Base-by-base conservation (phyloP, 208 protist genomes). In the Trypanosoma cruzi region DNA sequence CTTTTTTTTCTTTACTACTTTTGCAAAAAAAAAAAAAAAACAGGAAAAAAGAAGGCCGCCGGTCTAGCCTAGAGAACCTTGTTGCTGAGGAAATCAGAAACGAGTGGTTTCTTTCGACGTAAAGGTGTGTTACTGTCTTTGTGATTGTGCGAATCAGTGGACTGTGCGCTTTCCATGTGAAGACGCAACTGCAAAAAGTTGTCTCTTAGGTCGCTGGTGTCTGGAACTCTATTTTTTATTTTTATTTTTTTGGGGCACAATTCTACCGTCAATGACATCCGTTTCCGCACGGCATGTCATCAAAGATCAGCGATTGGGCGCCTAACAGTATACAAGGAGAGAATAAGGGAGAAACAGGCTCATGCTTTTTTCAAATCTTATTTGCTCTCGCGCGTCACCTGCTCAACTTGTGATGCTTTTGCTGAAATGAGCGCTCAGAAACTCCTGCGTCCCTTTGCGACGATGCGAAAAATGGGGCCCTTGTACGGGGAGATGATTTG, bases 401-500 rank as follows among this genome's bases (percentile, higher is more conserved):
- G 4, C 57, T 6, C 22, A 1, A 10, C 57, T 5, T 46, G 18
- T 31, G 16, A 11, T 44, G 18, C 44, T 32, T 20, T 4, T 2
- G 10, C 29, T 37, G 46, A 34, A 37, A 29, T 34, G 44, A 20
- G 28, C 18, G 18, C 34, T 31, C 5, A 7, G 16, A n/a, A 48
- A 11, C 34, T 0, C 29, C 32, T 32, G 62, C 66, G n/a, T 32
- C 4, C 64, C 4, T 56, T 71, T 24, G 66, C 66, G 4, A 44
- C 64, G 32, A 94, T 91, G 85, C 50, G 54, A 34, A 80, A 85
- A 57, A 85, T 85, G 36, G 89, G 89, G 34, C 87, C 83, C 24
- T 83, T 94, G 44, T 92, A 89, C 66, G 84, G 88, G 61, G 85
- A 94, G 72, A 80, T 94, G 75, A 71, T 80, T 4, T 72, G 77